Evolutionary conservation across 345 rosid genomes (phyloP).

Genomic region (Eucalyptus caleyi): DNA sequence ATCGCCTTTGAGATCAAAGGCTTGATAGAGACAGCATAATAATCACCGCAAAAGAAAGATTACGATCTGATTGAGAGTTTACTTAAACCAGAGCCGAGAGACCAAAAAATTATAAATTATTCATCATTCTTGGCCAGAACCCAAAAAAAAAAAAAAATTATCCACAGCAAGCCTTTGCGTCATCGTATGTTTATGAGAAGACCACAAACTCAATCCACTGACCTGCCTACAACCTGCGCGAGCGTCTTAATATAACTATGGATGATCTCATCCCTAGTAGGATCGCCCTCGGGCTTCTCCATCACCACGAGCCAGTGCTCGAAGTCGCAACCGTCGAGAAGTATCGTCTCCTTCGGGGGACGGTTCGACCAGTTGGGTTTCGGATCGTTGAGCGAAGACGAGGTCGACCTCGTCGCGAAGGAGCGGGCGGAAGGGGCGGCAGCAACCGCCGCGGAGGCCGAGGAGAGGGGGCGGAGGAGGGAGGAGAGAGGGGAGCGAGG

Average conservation of each 20-base stretch:
- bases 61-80: neutral
- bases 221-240: constrained; percentile 76
- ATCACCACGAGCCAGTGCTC: constrained; percentile 92
- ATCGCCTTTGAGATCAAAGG: neutral
- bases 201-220: neutral
- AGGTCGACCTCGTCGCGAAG: constrained; percentile 34
- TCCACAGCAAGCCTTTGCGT: neutral
- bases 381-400: constrained; percentile 63
- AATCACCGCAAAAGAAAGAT: neutral
- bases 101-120: neutral
- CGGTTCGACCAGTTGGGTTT: constrained; percentile 88
- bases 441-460: neutral
- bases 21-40: neutral
- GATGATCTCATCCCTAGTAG: constrained; percentile 81
- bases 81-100: neutral
- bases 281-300: constrained; percentile 66
- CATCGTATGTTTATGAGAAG: neutral
- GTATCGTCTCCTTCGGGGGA: constrained; percentile 86
- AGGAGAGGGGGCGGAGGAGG: constrained; percentile 7
- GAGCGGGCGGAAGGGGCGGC: constrained; percentile 2
- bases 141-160: neutral
- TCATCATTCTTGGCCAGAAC: neutral
- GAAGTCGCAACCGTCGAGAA: constrained; percentile 93
- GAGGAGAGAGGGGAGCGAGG: constrained; percentile 1
- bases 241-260: constrained; percentile 73